Evolutionary conservation across 495 filamentous ascomycete genomes (phyloP), one percentile per base, ranked within the genome.

Genomic region (Sabuloglossum arenarium): DNA sequence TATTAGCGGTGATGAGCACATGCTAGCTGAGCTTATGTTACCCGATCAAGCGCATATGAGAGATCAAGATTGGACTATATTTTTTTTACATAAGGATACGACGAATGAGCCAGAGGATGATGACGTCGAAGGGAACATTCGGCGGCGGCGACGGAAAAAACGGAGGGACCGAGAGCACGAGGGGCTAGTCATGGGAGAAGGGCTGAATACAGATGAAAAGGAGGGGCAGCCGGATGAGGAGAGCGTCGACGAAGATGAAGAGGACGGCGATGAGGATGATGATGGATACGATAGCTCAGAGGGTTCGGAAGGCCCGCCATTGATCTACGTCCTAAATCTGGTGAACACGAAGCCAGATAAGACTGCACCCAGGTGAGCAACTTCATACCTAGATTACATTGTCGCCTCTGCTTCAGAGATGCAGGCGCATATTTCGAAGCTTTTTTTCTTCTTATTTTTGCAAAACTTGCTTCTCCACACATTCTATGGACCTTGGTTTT

Each of bases 41-140:
- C 91, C 91, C 0, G 91, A 99, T 71, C 90, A 96, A 67, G 87
- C 89, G 27, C 91, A 99, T 69, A 82, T 90, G 32, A 77, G 93
- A 29, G 90, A 83, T 63, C 88, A 96, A 67, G 91, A 99, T 67
- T 99, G 91, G 91, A 99, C 91, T 31, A 94, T 97, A 14, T 99
- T 99, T 70, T 99, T 99, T 62, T 64, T 99, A 51, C 91, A 97
- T 64, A 97, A 97, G 65, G 93, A 97, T 65, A 84, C 47, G 25
- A 19, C 80, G 5, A 87, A 77, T 59, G 86, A 84, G 10, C 86
- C 87, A 34, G 85, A 86, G 57, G 64, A 73, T 70, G 66, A 62
- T 59, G 69, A 73, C 64, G 58, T 65, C 59, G 64, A 74, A 75
- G 65, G 78, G 64, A 67, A 73, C 56, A 65, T 67, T 43, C 68